Percentiles rank a stretch among this genome's conserved stretches.
These are phyloP conservation scores for Colletotrichum sublineola DNA, from an alignment of 2,329 filamentous ascomycete genomes.

Conservation along the genomic window DNA sequence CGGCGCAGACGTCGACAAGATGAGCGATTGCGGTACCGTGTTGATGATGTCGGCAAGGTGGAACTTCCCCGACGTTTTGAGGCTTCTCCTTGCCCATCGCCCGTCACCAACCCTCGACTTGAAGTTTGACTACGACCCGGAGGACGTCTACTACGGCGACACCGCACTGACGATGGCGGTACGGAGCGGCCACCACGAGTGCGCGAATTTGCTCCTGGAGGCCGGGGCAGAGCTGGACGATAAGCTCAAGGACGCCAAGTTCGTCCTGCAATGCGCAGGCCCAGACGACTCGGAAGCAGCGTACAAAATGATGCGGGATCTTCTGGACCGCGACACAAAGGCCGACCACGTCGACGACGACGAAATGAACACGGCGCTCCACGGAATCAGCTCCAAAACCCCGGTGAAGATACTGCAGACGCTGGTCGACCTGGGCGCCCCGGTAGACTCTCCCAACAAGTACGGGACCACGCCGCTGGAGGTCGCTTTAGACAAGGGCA, in stretches of 20 bases:
- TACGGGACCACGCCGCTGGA: not conserved
- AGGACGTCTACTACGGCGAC: not conserved
- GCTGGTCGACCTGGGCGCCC: not conserved
- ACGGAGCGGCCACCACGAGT: not conserved
- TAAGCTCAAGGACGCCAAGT: not conserved
- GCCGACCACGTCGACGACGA: not conserved
- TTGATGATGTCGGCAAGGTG: conserved; percentile 5
- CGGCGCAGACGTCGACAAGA: not conserved
- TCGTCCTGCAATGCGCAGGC: not conserved
- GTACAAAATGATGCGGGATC: not conserved
- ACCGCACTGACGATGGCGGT: not conserved
- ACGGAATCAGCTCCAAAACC: not conserved
- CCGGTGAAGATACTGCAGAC: not conserved
- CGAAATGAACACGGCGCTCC: not conserved
- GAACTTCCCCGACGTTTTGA: not conserved
- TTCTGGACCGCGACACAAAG: not conserved
- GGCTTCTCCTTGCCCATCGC: not conserved
- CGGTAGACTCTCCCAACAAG: conserved; percentile 1
- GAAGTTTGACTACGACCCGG: not conserved
- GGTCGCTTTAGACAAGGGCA: not conserved
- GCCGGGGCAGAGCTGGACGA: not conserved
- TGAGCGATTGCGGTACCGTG: not conserved
- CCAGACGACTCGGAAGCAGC: not conserved
- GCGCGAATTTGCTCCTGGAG: not conserved
- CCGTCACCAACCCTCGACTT: not conserved